A percentile compares a stretch with the other conserved stretches of the same genome.
Conservation (phyloP, 2,329 filamentous ascomycete genomes). For the Byssothecium circinans region DNA sequence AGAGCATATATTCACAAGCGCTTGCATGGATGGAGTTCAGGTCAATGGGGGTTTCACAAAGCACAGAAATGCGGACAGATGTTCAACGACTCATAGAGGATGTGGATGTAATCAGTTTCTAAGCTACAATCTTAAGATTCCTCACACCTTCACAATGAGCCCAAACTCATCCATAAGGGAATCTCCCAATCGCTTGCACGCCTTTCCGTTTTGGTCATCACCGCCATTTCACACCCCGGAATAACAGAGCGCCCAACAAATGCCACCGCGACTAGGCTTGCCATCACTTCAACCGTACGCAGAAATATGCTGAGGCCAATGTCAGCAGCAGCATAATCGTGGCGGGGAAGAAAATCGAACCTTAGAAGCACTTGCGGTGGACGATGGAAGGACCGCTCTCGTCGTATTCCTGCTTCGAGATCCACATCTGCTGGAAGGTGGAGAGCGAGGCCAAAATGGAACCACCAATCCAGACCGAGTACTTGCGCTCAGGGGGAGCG, state of each 20-base stretch:
- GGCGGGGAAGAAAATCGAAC: slow-evolving; percentile 45
- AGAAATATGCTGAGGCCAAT: slow-evolving; percentile 35
- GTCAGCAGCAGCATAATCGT: slow-evolving; percentile 4
- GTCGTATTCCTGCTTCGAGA: slow-evolving; percentile 99
- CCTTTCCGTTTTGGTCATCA: slow-evolving; percentile 46
- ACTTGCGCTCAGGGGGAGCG: slow-evolving; percentile 99
- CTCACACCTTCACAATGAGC: slow-evolving; percentile 34
- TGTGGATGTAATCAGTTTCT: slow-evolving; percentile 42
- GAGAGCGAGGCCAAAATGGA: slow-evolving; percentile 99
- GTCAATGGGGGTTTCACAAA: not conserved
- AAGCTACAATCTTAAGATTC: slow-evolving; percentile 45
- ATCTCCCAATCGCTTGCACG: slow-evolving; percentile 42
- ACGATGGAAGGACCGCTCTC: slow-evolving; percentile 99
- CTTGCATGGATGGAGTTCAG: not conserved
- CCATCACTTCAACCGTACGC: slow-evolving; percentile 39
- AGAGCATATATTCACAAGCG: not conserved
- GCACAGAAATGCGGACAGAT: slow-evolving; percentile 1
- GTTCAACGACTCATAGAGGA: slow-evolving; percentile 25
- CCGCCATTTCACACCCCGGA: slow-evolving; percentile 35
- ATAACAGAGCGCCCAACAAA: slow-evolving; percentile 41
- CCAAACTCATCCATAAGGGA: slow-evolving; percentile 42
- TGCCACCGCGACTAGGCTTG: slow-evolving; percentile 43
- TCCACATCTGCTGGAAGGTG: slow-evolving; percentile 99
- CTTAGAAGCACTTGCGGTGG: slow-evolving; percentile 99
- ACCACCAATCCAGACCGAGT: slow-evolving; percentile 99